Base-by-base conservation (phyloP, 345 rosid species). In the Moricandia arvensis region DNA sequence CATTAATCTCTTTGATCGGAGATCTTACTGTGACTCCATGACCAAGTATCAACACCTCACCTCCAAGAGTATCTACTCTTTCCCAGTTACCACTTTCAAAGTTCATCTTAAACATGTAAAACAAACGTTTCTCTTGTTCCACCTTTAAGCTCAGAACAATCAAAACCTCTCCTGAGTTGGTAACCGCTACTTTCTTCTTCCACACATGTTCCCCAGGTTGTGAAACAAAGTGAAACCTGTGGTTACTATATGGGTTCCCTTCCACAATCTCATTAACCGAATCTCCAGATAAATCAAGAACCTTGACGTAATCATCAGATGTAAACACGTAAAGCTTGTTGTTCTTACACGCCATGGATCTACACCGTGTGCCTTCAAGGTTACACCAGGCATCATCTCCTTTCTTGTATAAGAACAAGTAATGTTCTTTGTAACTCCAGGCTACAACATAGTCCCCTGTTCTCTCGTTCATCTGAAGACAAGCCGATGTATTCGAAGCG, bases 31-130 rank as follows among this genome's bases (percentile, higher is more conserved):
- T 75, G 10, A 59, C 53, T 5, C 78, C 72, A 45, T 66, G 60
- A 45, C 67, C 73, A 59, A 66, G 66, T 0, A 75, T 67, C 67
- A 75, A 66, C 72, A 75, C 43, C 13, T 66, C 73, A 66, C 55
- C 73, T 18, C 72, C 78, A 18, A 66, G 30, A 58, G 66, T 30
- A 13, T 66, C 66, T 2, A 74, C 51, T 43, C 60, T 74, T 74
- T 66, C 73, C 72, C 73, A 75, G 0, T 21, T 29, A 1, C 67
- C 63, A 58, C 41, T 74, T 41, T 43, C 51, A 9, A 8, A 13
- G 58, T 74, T 74, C 66, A 74, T 29, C 66, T 47, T 74, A 34
- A 7, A 66, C 7, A 66, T n/a, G 33, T 43, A 38, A 43, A 65
- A 65, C 37, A 43, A 43, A 43, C 35, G 24, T 43, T 43, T 43